Evolutionary conservation across 257 asterid genomes (phyloP), one percentile per base, ranked within the genome.

Genomic region (Ilex asprella): DNA sequence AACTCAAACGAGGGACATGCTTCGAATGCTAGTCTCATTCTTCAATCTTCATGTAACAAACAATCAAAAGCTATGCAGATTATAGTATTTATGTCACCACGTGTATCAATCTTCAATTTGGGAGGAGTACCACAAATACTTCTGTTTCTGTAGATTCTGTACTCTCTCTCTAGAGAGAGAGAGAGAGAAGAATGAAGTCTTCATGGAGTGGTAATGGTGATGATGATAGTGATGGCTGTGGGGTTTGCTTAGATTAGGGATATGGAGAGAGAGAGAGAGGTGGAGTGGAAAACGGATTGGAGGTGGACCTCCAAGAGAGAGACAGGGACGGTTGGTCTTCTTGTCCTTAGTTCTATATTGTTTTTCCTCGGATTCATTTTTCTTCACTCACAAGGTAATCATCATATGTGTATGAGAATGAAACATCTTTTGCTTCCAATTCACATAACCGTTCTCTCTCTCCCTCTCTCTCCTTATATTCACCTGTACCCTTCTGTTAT

Each of bases 321-420:
- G 87, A 86, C 69, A 69, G 82, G 67, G 86, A 78, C 68, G 73
- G 73, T 60, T 75, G 80, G 84, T 80, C 88, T 86, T 77, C 95
- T 86, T 88, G 86, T 84, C 85, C 81, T 82, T 86, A 94, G 84
- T 94, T 84, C 95, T 75, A 70, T 78, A 8, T 56, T 12, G 7
- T 50, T n/a, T 53, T 64, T 70, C 54, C 69, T 61, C 69, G 68
- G 75, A 73, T 74, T 76, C 66, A 69, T 77, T 79, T 87, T 82
- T 86, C 98, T 91, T 91, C 98, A 91, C 94, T 86, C 98, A 79
- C 95, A 91, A 88, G 95, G 76, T 83, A 78, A 81, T 84, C 80
- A 89, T 86, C 85, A 77, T 82, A 65, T 75, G 78, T 75, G 77
- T 78, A 69, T 80, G 68, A 77, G 75, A 70, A 77, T 78, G 74